Percentiles rank a stretch among this genome's conserved stretches.
phyloP scores from a whole-genome alignment of 78 protist species.

The Parvularia atlantis region DNA sequence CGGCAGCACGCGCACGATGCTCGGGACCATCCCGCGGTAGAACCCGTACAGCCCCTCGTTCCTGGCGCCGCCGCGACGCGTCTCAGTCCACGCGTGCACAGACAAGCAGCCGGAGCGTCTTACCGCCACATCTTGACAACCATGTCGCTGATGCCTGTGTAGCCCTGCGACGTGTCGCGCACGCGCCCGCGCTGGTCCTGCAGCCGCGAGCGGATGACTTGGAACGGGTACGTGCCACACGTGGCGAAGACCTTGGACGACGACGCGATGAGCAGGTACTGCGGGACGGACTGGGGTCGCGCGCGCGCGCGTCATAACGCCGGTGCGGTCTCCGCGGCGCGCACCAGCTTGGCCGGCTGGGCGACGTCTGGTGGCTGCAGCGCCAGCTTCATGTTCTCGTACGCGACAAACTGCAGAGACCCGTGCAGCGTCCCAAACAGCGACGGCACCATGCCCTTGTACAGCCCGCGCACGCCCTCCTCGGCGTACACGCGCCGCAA shows the following conservation, averaged over 20 bases:
- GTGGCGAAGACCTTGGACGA: constrained; percentile 8
- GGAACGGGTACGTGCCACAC: constrained; percentile 8
- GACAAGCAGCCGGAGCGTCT: no score
- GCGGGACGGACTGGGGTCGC: neutral
- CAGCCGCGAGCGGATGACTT: neutral
- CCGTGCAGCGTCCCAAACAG: constrained; percentile 1
- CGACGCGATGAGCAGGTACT: neutral
- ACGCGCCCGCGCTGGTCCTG: no score
- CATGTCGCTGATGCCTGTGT: no score
- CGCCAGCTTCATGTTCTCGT: neutral
- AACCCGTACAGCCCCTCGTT: constrained; percentile 6
- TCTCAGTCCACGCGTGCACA: no score
- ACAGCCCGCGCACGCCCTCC: constrained; percentile 16
- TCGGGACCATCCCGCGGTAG: constrained; percentile 8
- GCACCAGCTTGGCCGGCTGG: neutral
- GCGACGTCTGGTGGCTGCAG: neutral
- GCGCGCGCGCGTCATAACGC: no score
- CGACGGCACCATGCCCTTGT: constrained; percentile 1
- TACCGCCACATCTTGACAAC: no score
- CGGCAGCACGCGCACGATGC: neutral
- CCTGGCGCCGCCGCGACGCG: no score
- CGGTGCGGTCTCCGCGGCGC: no score
- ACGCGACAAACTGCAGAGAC: constrained; percentile 11
- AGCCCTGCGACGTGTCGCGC: no score
- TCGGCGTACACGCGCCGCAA: neutral